A percentile compares a stretch with the other conserved stretches of the same genome.
These are phyloP conservation scores for Plenodomus lindquistii DNA, from an alignment of 2,329 filamentous ascomycete genomes.

Conservation along the genomic window DNA sequence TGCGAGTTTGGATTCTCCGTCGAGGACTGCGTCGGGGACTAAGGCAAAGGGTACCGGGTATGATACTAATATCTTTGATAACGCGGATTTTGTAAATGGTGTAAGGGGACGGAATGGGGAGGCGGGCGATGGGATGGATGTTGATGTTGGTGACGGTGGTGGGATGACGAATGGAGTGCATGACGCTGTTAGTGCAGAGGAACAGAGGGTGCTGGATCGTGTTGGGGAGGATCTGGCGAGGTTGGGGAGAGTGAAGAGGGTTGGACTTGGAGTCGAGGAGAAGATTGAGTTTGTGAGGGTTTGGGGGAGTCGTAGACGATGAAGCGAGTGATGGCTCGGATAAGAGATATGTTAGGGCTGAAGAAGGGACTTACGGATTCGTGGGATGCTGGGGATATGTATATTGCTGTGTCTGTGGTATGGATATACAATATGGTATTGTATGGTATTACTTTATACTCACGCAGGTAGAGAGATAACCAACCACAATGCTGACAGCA, in stretches of 20 bases:
- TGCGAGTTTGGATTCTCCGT: slow-evolving; percentile 22
- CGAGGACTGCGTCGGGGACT: slow-evolving; percentile 3
- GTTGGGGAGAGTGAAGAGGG: slow-evolving; percentile 83
- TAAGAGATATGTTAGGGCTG: too few relatives aligned
- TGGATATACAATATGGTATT: too few relatives aligned
- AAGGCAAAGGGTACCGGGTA: slow-evolving; percentile 26
- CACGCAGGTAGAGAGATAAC: too few relatives aligned
- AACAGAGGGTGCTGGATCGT: slow-evolving; percentile 73
- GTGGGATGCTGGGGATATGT: too few relatives aligned
- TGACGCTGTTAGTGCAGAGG: slow-evolving; percentile 48
- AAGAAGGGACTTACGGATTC: too few relatives aligned
- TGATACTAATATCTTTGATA: slow-evolving; percentile 41
- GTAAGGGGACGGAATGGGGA: slow-evolving; percentile 12
- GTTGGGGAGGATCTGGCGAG: slow-evolving; percentile 86
- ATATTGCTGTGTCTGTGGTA: too few relatives aligned
- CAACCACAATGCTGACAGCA: too few relatives aligned
- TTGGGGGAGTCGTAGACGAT: slow-evolving; percentile 57
- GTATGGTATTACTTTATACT: too few relatives aligned
- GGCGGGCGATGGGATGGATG: slow-evolving; percentile 22
- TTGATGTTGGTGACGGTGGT: slow-evolving; percentile 8
- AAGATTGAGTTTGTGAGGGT: slow-evolving; percentile 81
- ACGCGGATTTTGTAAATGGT: slow-evolving; percentile 27
- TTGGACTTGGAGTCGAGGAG: slow-evolving; percentile 80
- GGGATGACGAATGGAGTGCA: slow-evolving; percentile 1
- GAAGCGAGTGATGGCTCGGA: too few relatives aligned